A percentile compares a stretch with the other conserved stretches of the same genome.
Conservation (phyloP, 2,329 filamentous ascomycete genomes). For the Ambrosiella beaveri region DNA sequence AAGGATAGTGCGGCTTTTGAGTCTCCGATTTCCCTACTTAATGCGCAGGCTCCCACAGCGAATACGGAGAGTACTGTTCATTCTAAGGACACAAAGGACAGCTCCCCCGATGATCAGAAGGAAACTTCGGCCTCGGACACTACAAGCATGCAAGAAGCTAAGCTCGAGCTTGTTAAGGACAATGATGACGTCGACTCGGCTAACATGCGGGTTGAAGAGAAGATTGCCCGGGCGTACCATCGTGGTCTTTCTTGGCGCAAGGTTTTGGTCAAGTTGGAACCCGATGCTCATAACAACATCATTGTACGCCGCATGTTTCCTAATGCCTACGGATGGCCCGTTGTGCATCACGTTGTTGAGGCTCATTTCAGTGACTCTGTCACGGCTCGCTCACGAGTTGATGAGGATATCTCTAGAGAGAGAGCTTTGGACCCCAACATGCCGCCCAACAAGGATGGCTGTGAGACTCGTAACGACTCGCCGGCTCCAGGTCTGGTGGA, state of each 20-base stretch:
- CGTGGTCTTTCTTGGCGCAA: conserved; percentile 87
- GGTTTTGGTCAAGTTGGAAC: conserved; percentile 84
- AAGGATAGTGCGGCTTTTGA: neutral
- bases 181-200: conserved; percentile 32
- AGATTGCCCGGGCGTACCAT: conserved; percentile 92
- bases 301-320: conserved; percentile 91
- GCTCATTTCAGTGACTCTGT: conserved; percentile 72
- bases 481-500: conserved; percentile 18
- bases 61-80: neutral
- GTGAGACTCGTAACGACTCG: conserved; percentile 32
- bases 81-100: conserved; percentile 8
- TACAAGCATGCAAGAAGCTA: neutral
- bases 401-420: conserved; percentile 49
- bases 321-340: conserved; percentile 95
- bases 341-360: conserved; percentile 85
- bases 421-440: conserved; percentile 44
- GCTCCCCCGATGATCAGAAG: conserved; percentile 16
- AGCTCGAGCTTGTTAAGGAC: conserved; percentile 24
- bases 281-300: conserved; percentile 97
- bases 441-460: conserved; percentile 43
- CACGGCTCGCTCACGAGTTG: conserved; percentile 46
- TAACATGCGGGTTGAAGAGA: conserved; percentile 85
- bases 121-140: conserved; percentile 16
- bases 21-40: neutral
- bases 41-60: conserved; percentile 12